These are phyloP conservation scores for Triangularia setosa DNA, from an alignment of 2,329 filamentous ascomycete genomes.

Conservation along the genomic window DNA sequence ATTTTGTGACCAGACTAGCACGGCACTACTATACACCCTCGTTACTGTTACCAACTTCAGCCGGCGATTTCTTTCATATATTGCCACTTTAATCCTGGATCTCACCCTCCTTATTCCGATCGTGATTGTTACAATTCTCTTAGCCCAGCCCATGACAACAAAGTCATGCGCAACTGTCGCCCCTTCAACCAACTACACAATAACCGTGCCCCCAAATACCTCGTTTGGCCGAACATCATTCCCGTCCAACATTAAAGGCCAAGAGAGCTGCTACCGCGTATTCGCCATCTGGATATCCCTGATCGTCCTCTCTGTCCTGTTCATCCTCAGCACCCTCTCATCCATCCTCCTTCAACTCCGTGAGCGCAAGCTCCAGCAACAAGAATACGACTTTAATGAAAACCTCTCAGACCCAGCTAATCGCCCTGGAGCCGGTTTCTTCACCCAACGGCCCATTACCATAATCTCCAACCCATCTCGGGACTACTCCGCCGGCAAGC, in stretches of 20 bases:
- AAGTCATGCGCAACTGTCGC: slow-evolving; percentile 63
- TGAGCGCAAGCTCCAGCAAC: slow-evolving; percentile 33
- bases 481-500: not conserved
- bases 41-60: slow-evolving; percentile 44
- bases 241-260: slow-evolving; percentile 44
- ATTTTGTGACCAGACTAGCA: slow-evolving; percentile 58
- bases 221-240: slow-evolving; percentile 43
- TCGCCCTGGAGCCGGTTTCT: not conserved
- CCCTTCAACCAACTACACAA: not conserved
- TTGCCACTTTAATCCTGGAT: slow-evolving; percentile 65
- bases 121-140: slow-evolving; percentile 69
- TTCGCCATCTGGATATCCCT: slow-evolving; percentile 84
- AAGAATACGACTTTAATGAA: not conserved
- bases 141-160: slow-evolving; percentile 72
- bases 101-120: slow-evolving; percentile 68
- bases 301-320: slow-evolving; percentile 72
- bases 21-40: slow-evolving; percentile 73
- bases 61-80: slow-evolving; percentile 71
- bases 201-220: slow-evolving; percentile 44
- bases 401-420: not conserved
- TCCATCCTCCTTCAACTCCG: slow-evolving; percentile 60
- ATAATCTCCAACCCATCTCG: not conserved
- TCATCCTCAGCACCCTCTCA: slow-evolving; percentile 58
- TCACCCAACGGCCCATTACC: not conserved
- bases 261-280: slow-evolving; percentile 72